These are phyloP conservation scores for Colletotrichum theobromicola DNA, from an alignment of 2,329 filamentous ascomycete species.

Conservation along the genomic window DNA sequence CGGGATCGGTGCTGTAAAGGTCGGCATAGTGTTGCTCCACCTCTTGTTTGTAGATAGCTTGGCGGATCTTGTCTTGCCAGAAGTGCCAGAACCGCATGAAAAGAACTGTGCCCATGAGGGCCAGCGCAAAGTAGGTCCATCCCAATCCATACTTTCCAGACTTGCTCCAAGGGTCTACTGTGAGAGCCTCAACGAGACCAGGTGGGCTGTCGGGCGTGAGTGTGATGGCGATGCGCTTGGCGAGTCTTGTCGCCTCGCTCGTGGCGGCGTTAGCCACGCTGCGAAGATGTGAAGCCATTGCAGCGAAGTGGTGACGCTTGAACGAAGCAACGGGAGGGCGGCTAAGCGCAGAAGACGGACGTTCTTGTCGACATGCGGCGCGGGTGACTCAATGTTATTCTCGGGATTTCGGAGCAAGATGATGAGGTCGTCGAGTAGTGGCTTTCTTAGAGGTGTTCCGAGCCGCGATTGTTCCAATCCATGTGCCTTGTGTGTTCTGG, in stretches of 20 bases:
- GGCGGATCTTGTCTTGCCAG: constrained; percentile 92
- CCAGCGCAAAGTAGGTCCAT: constrained; percentile 87
- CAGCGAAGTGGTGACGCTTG: constrained; percentile 23
- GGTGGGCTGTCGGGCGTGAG: constrained; percentile 64
- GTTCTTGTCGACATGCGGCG: constrained; percentile 30
- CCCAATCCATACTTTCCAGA: constrained; percentile 86
- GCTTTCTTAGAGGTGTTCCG: background rate
- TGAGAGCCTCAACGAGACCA: constrained; percentile 66
- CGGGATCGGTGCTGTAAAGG: constrained; percentile 56
- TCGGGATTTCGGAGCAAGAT: background rate
- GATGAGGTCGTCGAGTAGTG: background rate
- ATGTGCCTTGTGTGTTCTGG: background rate
- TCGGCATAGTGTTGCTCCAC: constrained; percentile 68
- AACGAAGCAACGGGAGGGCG: constrained; percentile 22
- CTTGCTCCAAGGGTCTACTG: constrained; percentile 78
- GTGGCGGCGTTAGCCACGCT: constrained; percentile 37
- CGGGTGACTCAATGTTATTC: constrained; percentile 2
- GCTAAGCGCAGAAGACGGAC: constrained; percentile 27
- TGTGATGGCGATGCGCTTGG: constrained; percentile 65
- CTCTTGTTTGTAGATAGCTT: constrained; percentile 86
- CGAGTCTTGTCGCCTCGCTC: constrained; percentile 41
- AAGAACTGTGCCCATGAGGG: constrained; percentile 70
- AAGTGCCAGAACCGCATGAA: constrained; percentile 81
- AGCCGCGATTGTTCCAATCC: background rate
- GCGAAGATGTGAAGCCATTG: constrained; percentile 47